Base-by-base conservation (phyloP, 805 yeast species). In the Allodekkera sacchari region DNA sequence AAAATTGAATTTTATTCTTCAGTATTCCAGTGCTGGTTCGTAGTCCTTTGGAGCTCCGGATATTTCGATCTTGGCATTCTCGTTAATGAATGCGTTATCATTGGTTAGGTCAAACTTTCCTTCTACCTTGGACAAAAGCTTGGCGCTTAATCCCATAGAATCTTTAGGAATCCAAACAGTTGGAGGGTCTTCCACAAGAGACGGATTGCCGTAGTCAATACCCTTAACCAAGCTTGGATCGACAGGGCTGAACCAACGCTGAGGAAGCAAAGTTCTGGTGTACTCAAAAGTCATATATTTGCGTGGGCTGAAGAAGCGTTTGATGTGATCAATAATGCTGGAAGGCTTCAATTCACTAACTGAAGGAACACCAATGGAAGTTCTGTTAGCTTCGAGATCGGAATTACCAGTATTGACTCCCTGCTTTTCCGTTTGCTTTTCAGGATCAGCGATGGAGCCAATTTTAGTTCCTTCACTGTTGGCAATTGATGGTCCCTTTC, bases 101-200 rank as follows among this genome's bases (percentile, higher is more conserved):
- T 80, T 78, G 25, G 64, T 57, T 6, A 77, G 76, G 36, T 64
- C 64, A 16, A 78, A 70, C 29, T 63, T 63, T 18, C 70, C 74
- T n/a, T 64, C 54, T 3, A 28, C 6, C 41, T 66, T 66, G 22
- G 59, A 60, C 39, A 76, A 68, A 48, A 79, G 77, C 35, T 68
- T 64, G 30, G 68, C 67, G 12, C 83, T 68, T 33, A 83, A 63
- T 5, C 92, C 89, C 61, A 75, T 57, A 5, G 68, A 60, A 53
- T 83, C 94, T 42, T 61, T 68, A 26, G 81, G 74, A 39, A 81
- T 61, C 94, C 94, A 83, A 30, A 80, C 61, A 35, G 68, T 68
- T 19, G 85, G 83, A 38, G 61, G 74, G 6, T 58, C 66, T 20
- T 64, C 77, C n/a, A 50, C 55, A 23, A 74, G 67, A 25, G 71